A percentile compares a stretch with the other conserved stretches of the same genome.
These are phyloP conservation scores for Endotrypanum monterogeii DNA, from an alignment of 208 protist genomes.

Conservation along the genomic window DNA sequence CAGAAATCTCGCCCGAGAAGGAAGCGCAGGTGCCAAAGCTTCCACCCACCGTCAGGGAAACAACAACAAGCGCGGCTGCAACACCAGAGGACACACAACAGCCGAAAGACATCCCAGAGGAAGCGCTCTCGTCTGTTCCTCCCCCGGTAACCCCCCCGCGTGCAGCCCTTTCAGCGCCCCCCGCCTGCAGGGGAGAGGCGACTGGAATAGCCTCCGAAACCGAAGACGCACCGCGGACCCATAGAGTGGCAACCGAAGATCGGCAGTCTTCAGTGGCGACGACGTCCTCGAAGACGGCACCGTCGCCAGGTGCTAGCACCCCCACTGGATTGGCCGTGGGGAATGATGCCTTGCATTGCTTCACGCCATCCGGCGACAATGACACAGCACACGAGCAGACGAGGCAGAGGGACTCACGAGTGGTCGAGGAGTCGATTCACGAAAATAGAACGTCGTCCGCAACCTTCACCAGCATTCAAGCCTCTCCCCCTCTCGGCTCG, in stretches of 20 bases:
- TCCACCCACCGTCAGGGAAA: background rate
- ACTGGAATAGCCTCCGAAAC: background rate
- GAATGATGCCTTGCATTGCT: background rate
- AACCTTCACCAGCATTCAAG: background rate
- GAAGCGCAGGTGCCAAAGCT: conserved; percentile 28
- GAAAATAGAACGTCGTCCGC: background rate
- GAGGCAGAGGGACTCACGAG: background rate
- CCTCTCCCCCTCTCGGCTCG: background rate
- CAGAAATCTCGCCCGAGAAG: conserved; percentile 33
- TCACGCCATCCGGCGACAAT: background rate
- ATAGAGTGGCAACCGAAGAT: background rate
- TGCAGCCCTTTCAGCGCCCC: background rate
- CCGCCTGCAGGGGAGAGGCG: background rate
- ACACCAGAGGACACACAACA: background rate
- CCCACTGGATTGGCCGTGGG: background rate
- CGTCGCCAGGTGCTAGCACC: background rate
- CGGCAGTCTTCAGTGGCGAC: background rate
- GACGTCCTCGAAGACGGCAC: background rate
- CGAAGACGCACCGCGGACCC: background rate
- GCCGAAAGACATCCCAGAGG: background rate
- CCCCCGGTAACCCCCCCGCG: background rate
- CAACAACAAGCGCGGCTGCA: background rate
- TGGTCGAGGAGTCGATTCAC: background rate
- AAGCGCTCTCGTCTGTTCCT: background rate
- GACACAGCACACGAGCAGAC: background rate